Percentiles rank a stretch among this genome's conserved stretches.
These are phyloP conservation scores for Galerina sulciceps DNA, from an alignment of 768 basidiomycete species.

Conservation along the genomic window DNA sequence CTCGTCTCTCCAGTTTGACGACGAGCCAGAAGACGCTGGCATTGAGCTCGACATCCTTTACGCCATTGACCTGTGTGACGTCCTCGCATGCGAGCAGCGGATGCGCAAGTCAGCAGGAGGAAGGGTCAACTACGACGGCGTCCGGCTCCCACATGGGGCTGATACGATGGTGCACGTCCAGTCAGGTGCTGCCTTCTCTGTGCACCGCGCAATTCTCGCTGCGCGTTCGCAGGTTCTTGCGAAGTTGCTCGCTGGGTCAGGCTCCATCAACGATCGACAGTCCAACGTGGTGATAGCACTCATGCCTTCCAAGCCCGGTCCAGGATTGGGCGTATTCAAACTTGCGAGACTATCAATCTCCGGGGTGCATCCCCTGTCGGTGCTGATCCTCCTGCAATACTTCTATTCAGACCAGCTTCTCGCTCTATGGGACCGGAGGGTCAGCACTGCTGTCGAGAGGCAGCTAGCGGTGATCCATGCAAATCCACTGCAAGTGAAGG, in stretches of 20 bases:
- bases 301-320: slow-evolving; percentile 25
- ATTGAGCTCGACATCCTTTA: slow-evolving; percentile 40
- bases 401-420: slow-evolving; percentile 88
- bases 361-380: slow-evolving; percentile 65
- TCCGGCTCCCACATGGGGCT: slow-evolving; percentile 52
- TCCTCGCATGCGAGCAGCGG: slow-evolving; percentile 32
- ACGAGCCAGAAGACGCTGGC: slow-evolving; percentile 40
- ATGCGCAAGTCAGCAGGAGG: slow-evolving; percentile 22
- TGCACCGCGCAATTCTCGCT: slow-evolving; percentile 68
- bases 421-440: slow-evolving; percentile 83
- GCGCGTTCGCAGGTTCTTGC: slow-evolving; percentile 57
- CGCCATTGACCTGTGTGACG: slow-evolving; percentile 36
- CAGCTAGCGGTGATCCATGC: slow-evolving; percentile 44
- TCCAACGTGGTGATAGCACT: slow-evolving; percentile 25
- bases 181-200: slow-evolving; percentile 52
- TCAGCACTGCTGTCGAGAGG: slow-evolving; percentile 58
- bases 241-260: slow-evolving; percentile 41
- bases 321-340: slow-evolving; percentile 24
- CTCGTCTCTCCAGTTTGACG: slow-evolving; percentile 24
- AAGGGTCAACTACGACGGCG: slow-evolving; percentile 17
- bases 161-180: slow-evolving; percentile 59
- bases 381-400: slow-evolving; percentile 80
- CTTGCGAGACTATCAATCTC: slow-evolving; percentile 45
- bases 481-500: slow-evolving; percentile 53
- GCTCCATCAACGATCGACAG: slow-evolving; percentile 26